Evolutionary conservation across 2,329 filamentous ascomycete species (phyloP).

Genomic region (Penicillium psychrosexuale): DNA sequence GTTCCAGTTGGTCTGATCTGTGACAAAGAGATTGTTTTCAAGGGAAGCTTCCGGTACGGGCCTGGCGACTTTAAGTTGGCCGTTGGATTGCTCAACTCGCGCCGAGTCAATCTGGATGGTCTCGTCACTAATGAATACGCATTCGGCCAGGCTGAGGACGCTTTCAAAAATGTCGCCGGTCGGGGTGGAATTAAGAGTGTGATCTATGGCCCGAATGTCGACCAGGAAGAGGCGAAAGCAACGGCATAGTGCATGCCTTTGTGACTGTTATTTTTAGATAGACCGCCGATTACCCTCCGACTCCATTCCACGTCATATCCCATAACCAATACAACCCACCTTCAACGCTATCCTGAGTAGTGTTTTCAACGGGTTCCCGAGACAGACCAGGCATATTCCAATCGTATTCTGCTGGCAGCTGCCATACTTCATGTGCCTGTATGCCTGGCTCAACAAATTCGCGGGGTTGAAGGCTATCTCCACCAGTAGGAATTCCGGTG

Average conservation of each 20-base stretch:
- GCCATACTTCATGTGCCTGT: neutral
- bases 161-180: constrained; percentile 76
- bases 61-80: constrained; percentile 79
- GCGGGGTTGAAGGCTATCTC: neutral
- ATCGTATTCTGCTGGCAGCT: constrained; percentile 5
- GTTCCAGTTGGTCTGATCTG: constrained; percentile 70
- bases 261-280: neutral
- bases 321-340: constrained; percentile 32
- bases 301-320: constrained; percentile 28
- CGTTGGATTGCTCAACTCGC: constrained; percentile 63
- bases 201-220: constrained; percentile 33
- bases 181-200: constrained; percentile 57
- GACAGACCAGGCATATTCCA: constrained; percentile 9
- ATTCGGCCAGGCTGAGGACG: constrained; percentile 75
- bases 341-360: constrained; percentile 13
- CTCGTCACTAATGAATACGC: constrained; percentile 70
- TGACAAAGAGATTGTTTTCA: constrained; percentile 77
- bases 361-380: neutral
- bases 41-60: constrained; percentile 82
- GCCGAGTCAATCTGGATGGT: constrained; percentile 66
- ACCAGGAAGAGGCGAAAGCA: constrained; percentile 14
- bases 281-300: neutral
- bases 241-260: neutral
- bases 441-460: neutral
- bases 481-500: neutral